phyloP scores from a whole-genome alignment of 768 basidiomycete genomes.

The Russula sp. region DNA sequence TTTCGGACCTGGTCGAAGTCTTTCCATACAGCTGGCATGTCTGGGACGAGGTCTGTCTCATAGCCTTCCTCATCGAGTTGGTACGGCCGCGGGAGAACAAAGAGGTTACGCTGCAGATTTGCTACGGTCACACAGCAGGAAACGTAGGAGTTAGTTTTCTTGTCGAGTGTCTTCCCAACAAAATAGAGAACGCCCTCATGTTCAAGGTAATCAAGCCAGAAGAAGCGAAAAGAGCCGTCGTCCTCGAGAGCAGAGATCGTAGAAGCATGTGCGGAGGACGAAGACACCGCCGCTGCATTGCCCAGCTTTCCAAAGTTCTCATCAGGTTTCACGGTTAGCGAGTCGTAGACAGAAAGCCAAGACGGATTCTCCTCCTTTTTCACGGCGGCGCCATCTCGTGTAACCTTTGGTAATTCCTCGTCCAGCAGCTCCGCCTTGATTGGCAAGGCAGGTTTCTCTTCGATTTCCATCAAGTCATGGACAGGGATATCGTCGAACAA shows the following conservation, averaged over 20 bases:
- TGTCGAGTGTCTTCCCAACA: conserved; percentile 86
- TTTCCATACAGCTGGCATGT: conserved; percentile 59
- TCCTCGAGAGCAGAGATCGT: conserved; percentile 61
- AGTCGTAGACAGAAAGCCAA: conserved; percentile 73
- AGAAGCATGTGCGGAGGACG: conserved; percentile 31
- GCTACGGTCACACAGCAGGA: conserved; percentile 85
- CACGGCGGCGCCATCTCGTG: conserved; percentile 21
- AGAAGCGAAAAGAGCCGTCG: conserved; percentile 84
- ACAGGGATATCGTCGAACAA: conserved; percentile 50
- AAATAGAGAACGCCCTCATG: conserved; percentile 79
- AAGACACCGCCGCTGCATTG: conserved; percentile 18
- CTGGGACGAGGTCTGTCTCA: conserved; percentile 72
- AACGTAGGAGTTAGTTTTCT: conserved; percentile 56
- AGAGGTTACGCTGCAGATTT: conserved; percentile 84
- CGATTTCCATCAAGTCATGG: conserved; percentile 49
- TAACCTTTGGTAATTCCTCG: conserved; percentile 23
- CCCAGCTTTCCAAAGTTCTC: conserved; percentile 51
- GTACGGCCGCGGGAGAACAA: conserved; percentile 70
- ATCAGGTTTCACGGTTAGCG: conserved; percentile 51
- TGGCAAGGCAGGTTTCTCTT: conserved; percentile 45
- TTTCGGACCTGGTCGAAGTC: conserved; percentile 80
- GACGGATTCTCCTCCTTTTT: conserved; percentile 48
- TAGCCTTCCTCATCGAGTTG: conserved; percentile 49
- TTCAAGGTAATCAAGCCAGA: conserved; percentile 95
- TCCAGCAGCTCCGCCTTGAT: conserved; percentile 25